A percentile compares a stretch with the other conserved stretches of the same genome.
phyloP scores from a whole-genome alignment of 495 filamentous ascomycete genomes.

The Talaromyces stipitatus region DNA sequence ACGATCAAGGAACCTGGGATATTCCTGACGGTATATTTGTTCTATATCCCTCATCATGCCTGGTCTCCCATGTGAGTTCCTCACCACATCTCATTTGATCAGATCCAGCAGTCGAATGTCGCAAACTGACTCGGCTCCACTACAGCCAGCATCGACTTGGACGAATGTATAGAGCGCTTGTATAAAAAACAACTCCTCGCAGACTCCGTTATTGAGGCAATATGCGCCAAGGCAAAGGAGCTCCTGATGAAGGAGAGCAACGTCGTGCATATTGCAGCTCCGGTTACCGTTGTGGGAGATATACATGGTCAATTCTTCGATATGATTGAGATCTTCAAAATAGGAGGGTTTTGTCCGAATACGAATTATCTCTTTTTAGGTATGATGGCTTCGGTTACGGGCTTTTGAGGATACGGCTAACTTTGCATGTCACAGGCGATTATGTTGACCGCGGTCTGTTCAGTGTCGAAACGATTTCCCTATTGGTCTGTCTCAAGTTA shows the following conservation, averaged over 20 bases:
- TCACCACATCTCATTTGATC: not conserved
- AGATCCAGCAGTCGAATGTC: not conserved
- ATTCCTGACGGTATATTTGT: not conserved
- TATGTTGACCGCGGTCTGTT: slow-evolving; percentile 97
- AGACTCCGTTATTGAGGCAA: slow-evolving; percentile 96
- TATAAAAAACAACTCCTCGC: slow-evolving; percentile 95
- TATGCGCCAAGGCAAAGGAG: slow-evolving; percentile 98
- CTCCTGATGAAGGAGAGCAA: slow-evolving; percentile 99
- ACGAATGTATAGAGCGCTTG: slow-evolving; percentile 92
- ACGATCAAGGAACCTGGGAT: not conserved
- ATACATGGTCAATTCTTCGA: slow-evolving; percentile 99
- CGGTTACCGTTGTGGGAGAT: slow-evolving; percentile 97
- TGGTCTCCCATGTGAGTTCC: slow-evolving; percentile 70
- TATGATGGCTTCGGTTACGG: slow-evolving; percentile 29
- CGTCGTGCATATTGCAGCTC: slow-evolving; percentile 92
- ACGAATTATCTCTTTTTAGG: slow-evolving; percentile 98
- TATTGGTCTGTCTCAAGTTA: slow-evolving; percentile 90
- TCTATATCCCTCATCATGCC: slow-evolving; percentile 52
- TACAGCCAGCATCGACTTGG: slow-evolving; percentile 89
- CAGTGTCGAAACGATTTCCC: slow-evolving; percentile 92
- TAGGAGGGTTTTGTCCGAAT: slow-evolving; percentile 91
- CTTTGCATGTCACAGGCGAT: slow-evolving; percentile 51
- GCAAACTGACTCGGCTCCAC: slow-evolving; percentile 4
- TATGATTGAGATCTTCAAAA: slow-evolving; percentile 97
- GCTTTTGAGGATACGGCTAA: not conserved